Evolutionary conservation across 352 stramenopile species (phyloP), one percentile per base, ranked within the genome.

Genomic region (Phytophthora uliginosa): DNA sequence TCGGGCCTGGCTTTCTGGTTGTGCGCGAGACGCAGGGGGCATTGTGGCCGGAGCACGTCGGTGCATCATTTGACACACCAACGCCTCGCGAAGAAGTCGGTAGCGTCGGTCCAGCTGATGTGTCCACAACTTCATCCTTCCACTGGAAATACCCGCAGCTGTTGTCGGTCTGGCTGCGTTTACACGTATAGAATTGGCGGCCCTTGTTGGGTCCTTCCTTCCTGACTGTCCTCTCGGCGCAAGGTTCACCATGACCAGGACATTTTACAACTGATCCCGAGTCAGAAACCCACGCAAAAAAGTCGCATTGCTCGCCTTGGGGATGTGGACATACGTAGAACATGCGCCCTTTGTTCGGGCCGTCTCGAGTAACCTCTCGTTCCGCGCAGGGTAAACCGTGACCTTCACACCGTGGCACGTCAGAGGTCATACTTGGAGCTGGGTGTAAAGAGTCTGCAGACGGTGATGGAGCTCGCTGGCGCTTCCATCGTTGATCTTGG

Each of bases 221-320:
- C 57, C 67, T 78, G 34, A 92, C 84, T 8, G 85, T 86, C 56
- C 86, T 78, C 63, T 92, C 84, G 8, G 80, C 81, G 45, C 89
- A 94, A 17, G 78, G 74, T 67, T 95, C 88, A 51, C 81, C 70
- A 51, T 95, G 88, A 33, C 83, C 84, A 33, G 67, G 60, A 65
- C 89, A 94, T 52, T 78, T 84, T 9, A 81, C 56, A 38, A 68
- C 48, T 15, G 60, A 45, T 7, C 55, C 69, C 33, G 53, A 56
- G n/a, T 95, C 83, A 34, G 93, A 88, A 5, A 87, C 85, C 95
- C 95, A 99, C 73, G 94, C 78, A 71, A 99, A 99, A 69, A 97
- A 97, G 51, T 96, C 83, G 72, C 95, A 98, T 66, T 97, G 86
- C 38, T 98, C 89, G 13, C 84, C 83, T 61, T 88, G 88, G 6